Evolutionary conservation across 1,284 basidiomycete species (phyloP).

Genomic region (Cerioporus squamosus): DNA sequence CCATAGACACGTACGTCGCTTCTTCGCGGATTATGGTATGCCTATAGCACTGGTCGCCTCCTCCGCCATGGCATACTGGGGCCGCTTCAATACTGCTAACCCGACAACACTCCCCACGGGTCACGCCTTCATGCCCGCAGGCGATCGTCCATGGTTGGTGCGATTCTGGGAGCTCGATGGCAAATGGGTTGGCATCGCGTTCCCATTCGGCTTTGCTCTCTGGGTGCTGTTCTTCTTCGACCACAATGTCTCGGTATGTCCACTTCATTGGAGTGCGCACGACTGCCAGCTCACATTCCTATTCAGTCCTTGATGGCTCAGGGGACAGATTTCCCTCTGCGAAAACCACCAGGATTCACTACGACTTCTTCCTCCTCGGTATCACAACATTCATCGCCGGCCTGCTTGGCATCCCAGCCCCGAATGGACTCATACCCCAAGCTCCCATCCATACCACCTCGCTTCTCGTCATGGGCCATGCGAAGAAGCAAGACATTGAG

Average conservation of each 20-base stretch:
- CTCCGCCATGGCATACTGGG: slow-evolving; percentile 86
- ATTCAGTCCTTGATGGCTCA: slow-evolving; percentile 89
- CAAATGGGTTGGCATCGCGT: slow-evolving; percentile 88
- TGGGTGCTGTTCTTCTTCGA: slow-evolving; percentile 82
- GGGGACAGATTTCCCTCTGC: slow-evolving; percentile 87
- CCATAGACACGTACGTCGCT: slow-evolving; percentile 73
- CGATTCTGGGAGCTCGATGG: slow-evolving; percentile 90
- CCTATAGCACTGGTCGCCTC: slow-evolving; percentile 79
- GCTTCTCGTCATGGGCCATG: slow-evolving; percentile 74
- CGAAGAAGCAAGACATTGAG: slow-evolving; percentile 47
- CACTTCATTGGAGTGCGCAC: neutral
- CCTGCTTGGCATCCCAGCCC: slow-evolving; percentile 89
- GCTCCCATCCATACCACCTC: slow-evolving; percentile 94
- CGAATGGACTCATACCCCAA: slow-evolving; percentile 95
- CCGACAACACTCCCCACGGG: slow-evolving; percentile 72
- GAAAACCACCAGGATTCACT: slow-evolving; percentile 95
- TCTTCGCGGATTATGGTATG: slow-evolving; percentile 89
- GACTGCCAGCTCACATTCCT: neutral
- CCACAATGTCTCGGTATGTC: slow-evolving; percentile 81
- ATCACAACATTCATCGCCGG: slow-evolving; percentile 93
- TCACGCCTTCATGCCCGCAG: slow-evolving; percentile 74
- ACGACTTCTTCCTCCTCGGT: slow-evolving; percentile 88
- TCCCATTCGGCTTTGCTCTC: slow-evolving; percentile 73
- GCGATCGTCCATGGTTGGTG: slow-evolving; percentile 84
- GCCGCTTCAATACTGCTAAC: slow-evolving; percentile 68